These are phyloP conservation scores for Yarrowia osloensis DNA, from an alignment of 805 yeast species.

Conservation along the genomic window DNA sequence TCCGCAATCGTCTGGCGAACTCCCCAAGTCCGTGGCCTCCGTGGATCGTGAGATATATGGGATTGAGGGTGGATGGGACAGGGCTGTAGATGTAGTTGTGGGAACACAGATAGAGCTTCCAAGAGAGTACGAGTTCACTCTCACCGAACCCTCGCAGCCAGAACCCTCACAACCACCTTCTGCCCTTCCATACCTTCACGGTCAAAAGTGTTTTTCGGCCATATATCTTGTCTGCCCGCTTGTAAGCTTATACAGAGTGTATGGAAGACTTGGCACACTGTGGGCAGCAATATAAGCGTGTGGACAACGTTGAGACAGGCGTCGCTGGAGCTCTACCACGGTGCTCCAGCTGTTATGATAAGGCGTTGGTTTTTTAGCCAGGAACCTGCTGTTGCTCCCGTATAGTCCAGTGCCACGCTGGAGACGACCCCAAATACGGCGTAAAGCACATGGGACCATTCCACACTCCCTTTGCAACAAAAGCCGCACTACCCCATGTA, in stretches of 20 bases:
- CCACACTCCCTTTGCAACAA: background rate
- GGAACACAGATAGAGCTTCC: no score
- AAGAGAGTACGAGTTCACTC: no score
- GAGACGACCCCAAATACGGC: background rate
- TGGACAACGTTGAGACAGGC: background rate
- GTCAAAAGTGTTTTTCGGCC: background rate
- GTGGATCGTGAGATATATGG: background rate
- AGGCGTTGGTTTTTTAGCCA: background rate
- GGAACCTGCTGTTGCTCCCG: background rate
- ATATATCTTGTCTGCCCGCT: background rate
- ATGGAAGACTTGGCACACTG: constrained; percentile 12
- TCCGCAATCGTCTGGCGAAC: background rate
- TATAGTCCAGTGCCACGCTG: background rate
- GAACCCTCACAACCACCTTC: background rate
- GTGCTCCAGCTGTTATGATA: background rate
- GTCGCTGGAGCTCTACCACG: no score
- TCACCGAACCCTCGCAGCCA: no score
- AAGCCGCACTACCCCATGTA: constrained; percentile 22
- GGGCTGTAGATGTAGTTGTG: no score
- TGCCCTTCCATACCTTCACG: background rate
- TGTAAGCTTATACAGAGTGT: constrained; percentile 21
- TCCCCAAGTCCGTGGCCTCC: background rate
- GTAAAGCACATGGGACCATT: background rate
- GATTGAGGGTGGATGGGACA: no score
- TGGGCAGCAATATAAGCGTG: no score